Evolutionary conservation across 2,329 filamentous ascomycete genomes (phyloP), one percentile per base, ranked within the genome.

Genomic region (Xylaria polymorpha): DNA sequence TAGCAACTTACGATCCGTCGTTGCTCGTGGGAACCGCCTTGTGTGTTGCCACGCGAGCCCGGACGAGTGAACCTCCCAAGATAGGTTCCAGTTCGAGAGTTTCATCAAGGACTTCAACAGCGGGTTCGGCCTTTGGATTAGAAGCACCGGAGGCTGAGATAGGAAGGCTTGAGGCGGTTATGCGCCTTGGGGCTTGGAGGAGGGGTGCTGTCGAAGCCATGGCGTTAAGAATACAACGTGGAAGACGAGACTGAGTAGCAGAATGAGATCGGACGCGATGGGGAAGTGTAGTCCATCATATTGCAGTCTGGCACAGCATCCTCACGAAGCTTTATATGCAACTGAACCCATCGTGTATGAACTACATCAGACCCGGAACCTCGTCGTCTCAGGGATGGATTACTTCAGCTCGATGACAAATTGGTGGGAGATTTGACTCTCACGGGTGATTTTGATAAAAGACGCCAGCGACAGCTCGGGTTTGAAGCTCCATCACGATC

Each of bases 41-140:
- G 68, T 62, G 69, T 15, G 74, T 78, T 32, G 72, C 75, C 18
- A 78, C 71, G 12, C 69, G 67, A 20, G 74, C 67, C 48, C 75
- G 68, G 60, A 56, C 64, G 20, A 76, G 63, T 5, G 55, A 69
- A 5, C 70, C 70, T 35, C 68, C 73, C 2, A 72, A 29, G 44
- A 78, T 68, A 25, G 74, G 59, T 22, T 76, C 71, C 1, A 69
- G 64, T 7, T 71, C 48, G 22, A 77, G 72, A 20, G 59, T 72
- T 50, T 77, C 73, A 41, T 76, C 72, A 20, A 70, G 66, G 39
- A 78, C 73, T 59, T 77, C 72, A 39, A 79, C 75, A 1, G 69
- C 74, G 9, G 76, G 77, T 53, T 77, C 74, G 14, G 68, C 67
- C 57, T 71, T 69, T 25, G 59, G 14, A 22, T 71, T 67, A 14